Conservation (phyloP, 768 basidiomycete genomes). For the Clitopilus hobsonii region DNA sequence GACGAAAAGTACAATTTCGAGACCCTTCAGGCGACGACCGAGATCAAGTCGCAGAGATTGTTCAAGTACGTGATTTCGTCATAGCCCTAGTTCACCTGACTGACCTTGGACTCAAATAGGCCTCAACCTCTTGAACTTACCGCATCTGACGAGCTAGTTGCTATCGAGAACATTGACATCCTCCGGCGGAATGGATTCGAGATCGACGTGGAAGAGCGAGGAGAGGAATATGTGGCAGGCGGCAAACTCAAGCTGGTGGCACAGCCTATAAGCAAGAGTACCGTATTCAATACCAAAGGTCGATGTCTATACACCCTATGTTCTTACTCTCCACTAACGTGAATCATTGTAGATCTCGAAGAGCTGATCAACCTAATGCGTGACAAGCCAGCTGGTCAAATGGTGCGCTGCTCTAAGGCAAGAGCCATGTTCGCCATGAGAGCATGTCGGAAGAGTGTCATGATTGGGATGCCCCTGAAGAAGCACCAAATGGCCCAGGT, state of each 20-base stretch:
- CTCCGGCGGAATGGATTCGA: conserved; percentile 89
- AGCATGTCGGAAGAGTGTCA: conserved; percentile 93
- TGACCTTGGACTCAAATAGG: conserved; percentile 34
- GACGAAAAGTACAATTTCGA: conserved; percentile 99
- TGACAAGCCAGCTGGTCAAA: conserved; percentile 70
- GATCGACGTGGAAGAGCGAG: conserved; percentile 52
- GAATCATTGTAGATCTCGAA: conserved; percentile 65
- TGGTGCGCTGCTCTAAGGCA: conserved; percentile 76
- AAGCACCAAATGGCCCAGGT: conserved; percentile 76
- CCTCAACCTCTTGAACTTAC: conserved; percentile 77
- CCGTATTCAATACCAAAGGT: conserved; percentile 89
- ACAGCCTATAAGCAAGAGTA: conserved; percentile 89
- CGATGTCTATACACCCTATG: conserved; percentile 1
- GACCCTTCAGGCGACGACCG: conserved; percentile 84
- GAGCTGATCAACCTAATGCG: conserved; percentile 86
- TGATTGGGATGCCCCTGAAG: conserved; percentile 87
- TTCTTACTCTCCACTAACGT: neutral
- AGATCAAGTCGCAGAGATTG: conserved; percentile 81
- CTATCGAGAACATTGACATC: conserved; percentile 81
- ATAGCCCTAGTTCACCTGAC: neutral
- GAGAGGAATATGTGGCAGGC: conserved; percentile 22
- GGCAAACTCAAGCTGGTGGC: conserved; percentile 63
- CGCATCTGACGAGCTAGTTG: conserved; percentile 85
- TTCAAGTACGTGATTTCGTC: conserved; percentile 52
- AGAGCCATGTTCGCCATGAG: conserved; percentile 95